Evolutionary conservation across 2,329 filamentous ascomycete species (phyloP).

Genomic region (Lasiodiplodia sp.): DNA sequence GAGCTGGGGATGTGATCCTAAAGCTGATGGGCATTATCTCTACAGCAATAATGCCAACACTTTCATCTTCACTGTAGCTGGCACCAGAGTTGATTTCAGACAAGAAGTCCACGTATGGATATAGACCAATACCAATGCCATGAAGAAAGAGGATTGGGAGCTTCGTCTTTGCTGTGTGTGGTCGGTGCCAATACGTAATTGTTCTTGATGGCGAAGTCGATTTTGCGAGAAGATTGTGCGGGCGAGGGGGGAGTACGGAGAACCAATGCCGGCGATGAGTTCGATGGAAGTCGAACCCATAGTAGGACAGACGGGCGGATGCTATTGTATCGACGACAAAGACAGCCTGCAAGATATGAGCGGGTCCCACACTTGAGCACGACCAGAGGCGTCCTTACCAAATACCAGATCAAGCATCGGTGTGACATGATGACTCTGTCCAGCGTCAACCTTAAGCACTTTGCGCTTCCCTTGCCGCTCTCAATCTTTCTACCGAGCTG

Average conservation of each 20-base stretch:
- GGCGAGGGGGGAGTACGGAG: conserved; percentile 65
- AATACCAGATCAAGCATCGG: conserved; percentile 70
- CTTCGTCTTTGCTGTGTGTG: conserved; percentile 65
- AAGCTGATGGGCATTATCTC: conserved; percentile 72
- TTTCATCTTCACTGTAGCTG: conserved; percentile 48
- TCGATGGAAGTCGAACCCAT: conserved; percentile 62
- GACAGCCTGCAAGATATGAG: conserved; percentile 47
- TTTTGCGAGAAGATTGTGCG: conserved; percentile 48
- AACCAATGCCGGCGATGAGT: conserved; percentile 52
- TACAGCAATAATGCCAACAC: conserved; percentile 69
- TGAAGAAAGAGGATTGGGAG: conserved; percentile 73
- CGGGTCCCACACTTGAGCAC: not conserved
- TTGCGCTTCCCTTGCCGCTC: conserved; percentile 63
- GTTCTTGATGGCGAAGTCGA: conserved; percentile 39
- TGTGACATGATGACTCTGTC: conserved; percentile 68
- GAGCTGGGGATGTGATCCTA: conserved; percentile 64
- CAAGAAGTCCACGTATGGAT: conserved; percentile 67
- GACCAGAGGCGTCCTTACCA: conserved; percentile 49
- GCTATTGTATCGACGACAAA: conserved; percentile 60
- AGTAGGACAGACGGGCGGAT: conserved; percentile 52
- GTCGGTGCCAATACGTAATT: conserved; percentile 71
- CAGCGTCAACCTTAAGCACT: conserved; percentile 69
- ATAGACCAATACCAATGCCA: conserved; percentile 73
- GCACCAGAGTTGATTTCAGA: conserved; percentile 54
- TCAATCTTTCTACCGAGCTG: conserved; percentile 60